These are phyloP conservation scores for Naematelia encephala DNA, from an alignment of 768 basidiomycete genomes.

Conservation along the genomic window DNA sequence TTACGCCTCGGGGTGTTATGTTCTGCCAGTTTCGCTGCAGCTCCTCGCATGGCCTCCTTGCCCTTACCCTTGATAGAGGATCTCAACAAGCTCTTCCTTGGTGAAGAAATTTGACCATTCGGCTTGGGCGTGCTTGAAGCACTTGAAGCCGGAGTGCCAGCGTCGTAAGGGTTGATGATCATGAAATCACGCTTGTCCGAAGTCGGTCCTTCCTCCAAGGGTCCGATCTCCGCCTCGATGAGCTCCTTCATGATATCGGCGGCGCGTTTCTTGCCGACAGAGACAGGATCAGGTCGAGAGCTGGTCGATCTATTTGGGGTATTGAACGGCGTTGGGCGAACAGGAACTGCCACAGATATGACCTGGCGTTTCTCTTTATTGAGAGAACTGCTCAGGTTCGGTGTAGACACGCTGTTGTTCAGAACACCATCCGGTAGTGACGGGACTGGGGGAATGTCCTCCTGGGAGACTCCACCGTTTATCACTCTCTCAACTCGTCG, in stretches of 20 bases:
- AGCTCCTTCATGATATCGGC: constrained; percentile 39
- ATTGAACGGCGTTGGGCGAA: too few species aligned
- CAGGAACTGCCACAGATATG: not conserved
- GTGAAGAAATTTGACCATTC: not conserved
- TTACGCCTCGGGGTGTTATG: constrained; percentile 12
- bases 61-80: not conserved
- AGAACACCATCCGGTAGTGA: not conserved
- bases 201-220: not conserved
- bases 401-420: constrained; percentile 5
- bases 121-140: constrained; percentile 20
- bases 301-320: not conserved
- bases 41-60: constrained; percentile 19
- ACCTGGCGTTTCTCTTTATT: not conserved
- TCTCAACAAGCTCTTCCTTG: not conserved
- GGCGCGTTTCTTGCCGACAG: constrained; percentile 30
- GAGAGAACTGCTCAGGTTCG: not conserved
- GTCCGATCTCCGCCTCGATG: constrained; percentile 28
- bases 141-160: constrained; percentile 4
- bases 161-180: constrained; percentile 41
- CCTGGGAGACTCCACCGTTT: not conserved
- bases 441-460: constrained; percentile 8
- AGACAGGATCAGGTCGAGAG: constrained; percentile 11
- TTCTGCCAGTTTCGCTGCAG: constrained; percentile 37
- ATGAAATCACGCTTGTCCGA: constrained; percentile 14
- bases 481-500: not conserved